Evolutionary conservation across 2,329 filamentous ascomycete genomes (phyloP).

Genomic region (Colletotrichum cuscutae): DNA sequence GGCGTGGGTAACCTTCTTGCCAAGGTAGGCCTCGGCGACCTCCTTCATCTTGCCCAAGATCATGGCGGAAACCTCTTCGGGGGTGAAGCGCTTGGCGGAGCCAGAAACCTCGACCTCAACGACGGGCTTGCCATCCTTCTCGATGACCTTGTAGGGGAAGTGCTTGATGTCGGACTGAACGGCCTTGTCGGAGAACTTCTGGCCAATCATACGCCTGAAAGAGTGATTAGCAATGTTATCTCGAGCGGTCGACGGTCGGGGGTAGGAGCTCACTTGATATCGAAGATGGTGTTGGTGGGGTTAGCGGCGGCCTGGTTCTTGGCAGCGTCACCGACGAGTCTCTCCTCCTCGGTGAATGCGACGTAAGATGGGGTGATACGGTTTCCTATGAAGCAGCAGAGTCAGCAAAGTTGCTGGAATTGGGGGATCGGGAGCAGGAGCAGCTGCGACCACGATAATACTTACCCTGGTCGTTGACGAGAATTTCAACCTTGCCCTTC

Average conservation of each 20-base stretch:
- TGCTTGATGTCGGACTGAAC: constrained; percentile 96
- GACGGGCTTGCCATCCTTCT: constrained; percentile 90
- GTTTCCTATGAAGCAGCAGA: constrained; percentile 67
- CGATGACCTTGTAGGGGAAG: constrained; percentile 94
- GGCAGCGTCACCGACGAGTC: constrained; percentile 95
- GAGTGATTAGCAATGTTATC: constrained; percentile 36
- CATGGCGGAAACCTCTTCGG: constrained; percentile 85
- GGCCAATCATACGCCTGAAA: constrained; percentile 81
- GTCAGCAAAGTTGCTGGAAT: constrained; percentile 21
- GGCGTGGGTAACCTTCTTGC: constrained; percentile 86
- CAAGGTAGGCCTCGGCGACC: constrained; percentile 81
- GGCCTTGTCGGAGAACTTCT: constrained; percentile 85
- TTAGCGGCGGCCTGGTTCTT: constrained; percentile 94
- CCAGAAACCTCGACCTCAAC: constrained; percentile 79
- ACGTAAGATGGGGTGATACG: constrained; percentile 96
- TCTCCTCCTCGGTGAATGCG: constrained; percentile 96
- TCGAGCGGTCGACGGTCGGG: neutral
- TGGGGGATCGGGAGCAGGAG: neutral
- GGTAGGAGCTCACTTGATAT: constrained; percentile 76
- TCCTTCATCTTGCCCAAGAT: constrained; percentile 88
- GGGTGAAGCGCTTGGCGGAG: constrained; percentile 77
- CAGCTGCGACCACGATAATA: neutral
- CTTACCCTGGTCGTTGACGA: constrained; percentile 86
- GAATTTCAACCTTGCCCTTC: constrained; percentile 93
- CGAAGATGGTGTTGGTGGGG: constrained; percentile 80